These are phyloP conservation scores for Trichosanthes truncata DNA, from an alignment of 306 rosid species.

Conservation along the genomic window DNA sequence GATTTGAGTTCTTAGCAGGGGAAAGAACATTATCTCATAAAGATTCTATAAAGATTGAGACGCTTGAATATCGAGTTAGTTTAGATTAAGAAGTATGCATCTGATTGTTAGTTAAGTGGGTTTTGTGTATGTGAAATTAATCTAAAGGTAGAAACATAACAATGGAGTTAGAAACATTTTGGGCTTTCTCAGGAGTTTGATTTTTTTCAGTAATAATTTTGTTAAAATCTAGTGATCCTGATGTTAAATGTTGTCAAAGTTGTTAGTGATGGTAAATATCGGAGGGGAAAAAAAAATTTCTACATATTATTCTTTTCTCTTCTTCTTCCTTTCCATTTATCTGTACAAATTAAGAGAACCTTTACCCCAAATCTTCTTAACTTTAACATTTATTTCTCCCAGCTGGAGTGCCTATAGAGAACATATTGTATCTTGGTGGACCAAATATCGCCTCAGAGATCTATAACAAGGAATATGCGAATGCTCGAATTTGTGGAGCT, in stretches of 20 bases:
- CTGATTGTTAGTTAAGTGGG: neutral
- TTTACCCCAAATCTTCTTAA: conserved; percentile 2
- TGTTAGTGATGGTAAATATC: neutral
- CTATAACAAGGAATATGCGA: conserved; percentile 88
- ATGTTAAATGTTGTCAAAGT: neutral
- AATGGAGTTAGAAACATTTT: neutral
- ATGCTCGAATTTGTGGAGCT: conserved; percentile 95
- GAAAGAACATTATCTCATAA: neutral
- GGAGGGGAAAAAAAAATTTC: neutral
- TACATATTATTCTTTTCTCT: neutral
- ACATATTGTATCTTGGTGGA: conserved; percentile 90
- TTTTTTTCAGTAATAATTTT: neutral
- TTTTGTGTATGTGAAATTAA: neutral
- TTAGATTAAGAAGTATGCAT: neutral
- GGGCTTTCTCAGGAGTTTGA: neutral
- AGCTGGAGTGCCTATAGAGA: conserved; percentile 82
- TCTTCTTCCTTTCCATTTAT: neutral
- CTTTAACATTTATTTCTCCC: conserved; percentile 11
- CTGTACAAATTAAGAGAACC: neutral
- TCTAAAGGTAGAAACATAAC: neutral
- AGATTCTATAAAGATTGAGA: neutral
- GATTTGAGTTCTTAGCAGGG: neutral
- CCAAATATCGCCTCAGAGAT: conserved; percentile 92
- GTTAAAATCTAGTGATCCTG: neutral
- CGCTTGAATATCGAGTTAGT: neutral